Evolutionary conservation across 2,329 filamentous ascomycete genomes (phyloP), one percentile per base, ranked within the genome.

Genomic region (Cladosporium cucumerinum): DNA sequence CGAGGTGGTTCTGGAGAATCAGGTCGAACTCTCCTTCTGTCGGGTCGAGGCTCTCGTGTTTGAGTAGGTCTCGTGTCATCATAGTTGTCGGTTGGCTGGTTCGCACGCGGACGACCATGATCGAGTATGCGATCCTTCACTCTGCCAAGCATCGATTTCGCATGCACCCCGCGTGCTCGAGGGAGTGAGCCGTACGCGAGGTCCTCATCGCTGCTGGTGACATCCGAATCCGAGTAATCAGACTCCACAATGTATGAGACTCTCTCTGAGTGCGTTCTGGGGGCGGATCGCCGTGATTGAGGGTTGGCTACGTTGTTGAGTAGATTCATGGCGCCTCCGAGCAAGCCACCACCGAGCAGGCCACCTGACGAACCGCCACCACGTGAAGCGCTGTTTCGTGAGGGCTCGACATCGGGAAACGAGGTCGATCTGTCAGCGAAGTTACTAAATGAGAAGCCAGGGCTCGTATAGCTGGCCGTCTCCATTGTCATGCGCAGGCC

Each of bases 401-500:
- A 28, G 39, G 61, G 61, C n/a, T 58, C 54, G 23, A 57, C 39
- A 36, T 39, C 28, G 43, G 49, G 28, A 25, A 55, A 55, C 6
- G 30, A 14, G 26, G 30, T 62, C 18, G 51, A 46, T 23, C 61
- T 34, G 39, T 59, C 61, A 10, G 28, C 54, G 18, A 25, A 69
- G 8, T 68, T 67, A 25, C 66, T 66, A 65, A 74, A 73, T n/a
- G 69, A 71, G 14, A 72, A 30, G 30, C 68, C 70, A 25, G 72
- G 70, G 52, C 65, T 66, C n/a, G 69, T 51, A 57, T 69, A 73
- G 34, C 65, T 67, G 7, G 70, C 68, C 16, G 72, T 71, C 49
- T 73, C 66, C 59, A 73, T 66, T n/a, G 69, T 73, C 61, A 72
- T 71, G 36, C 69, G 65, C 28, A 71, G 64, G 48, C 72, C 72